These are phyloP conservation scores for Podila horticola DNA, from an alignment of 192 early-diverging fungal genomes.

Conservation along the genomic window DNA sequence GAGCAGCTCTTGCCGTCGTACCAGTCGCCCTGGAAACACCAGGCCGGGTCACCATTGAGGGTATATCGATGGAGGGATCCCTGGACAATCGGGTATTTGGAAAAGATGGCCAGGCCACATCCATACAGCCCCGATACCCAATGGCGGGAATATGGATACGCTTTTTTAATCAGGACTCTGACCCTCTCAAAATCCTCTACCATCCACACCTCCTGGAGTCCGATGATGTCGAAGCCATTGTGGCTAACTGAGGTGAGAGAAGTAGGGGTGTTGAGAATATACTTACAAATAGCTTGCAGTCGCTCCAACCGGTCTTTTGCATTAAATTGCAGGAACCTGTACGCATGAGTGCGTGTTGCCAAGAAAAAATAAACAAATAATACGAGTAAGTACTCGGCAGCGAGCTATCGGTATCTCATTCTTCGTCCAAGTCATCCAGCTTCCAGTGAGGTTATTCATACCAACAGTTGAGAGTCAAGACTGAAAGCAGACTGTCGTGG, in stretches of 20 bases:
- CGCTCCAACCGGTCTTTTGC: background rate
- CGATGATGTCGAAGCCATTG: slow-evolving; percentile 54
- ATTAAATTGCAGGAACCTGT: background rate
- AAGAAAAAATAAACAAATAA: too few relatives aligned
- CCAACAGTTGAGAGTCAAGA: slow-evolving; percentile 61
- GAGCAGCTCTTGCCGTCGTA: slow-evolving; percentile 66
- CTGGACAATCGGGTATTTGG: slow-evolving; percentile 57
- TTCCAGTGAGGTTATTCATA: slow-evolving; percentile 1
- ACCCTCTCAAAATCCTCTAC: slow-evolving; percentile 48
- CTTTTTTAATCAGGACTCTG: slow-evolving; percentile 12
- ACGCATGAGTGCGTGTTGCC: too few relatives aligned
- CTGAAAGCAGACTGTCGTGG: slow-evolving; percentile 31
- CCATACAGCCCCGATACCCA: slow-evolving; percentile 31
- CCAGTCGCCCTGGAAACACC: slow-evolving; percentile 64
- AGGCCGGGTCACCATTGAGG: slow-evolving; percentile 61
- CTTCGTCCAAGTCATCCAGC: background rate
- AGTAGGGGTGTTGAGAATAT: background rate
- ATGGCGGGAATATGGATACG: slow-evolving; percentile 47
- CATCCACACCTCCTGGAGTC: slow-evolving; percentile 62
- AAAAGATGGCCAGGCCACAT: slow-evolving; percentile 26
- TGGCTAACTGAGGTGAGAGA: background rate
- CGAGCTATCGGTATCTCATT: too few relatives aligned
- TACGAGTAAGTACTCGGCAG: too few relatives aligned
- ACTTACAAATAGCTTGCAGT: background rate
- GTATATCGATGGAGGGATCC: slow-evolving; percentile 55